Conservation (phyloP, 352 stramenopile genomes). For the Pythium sukuiense region DNA sequence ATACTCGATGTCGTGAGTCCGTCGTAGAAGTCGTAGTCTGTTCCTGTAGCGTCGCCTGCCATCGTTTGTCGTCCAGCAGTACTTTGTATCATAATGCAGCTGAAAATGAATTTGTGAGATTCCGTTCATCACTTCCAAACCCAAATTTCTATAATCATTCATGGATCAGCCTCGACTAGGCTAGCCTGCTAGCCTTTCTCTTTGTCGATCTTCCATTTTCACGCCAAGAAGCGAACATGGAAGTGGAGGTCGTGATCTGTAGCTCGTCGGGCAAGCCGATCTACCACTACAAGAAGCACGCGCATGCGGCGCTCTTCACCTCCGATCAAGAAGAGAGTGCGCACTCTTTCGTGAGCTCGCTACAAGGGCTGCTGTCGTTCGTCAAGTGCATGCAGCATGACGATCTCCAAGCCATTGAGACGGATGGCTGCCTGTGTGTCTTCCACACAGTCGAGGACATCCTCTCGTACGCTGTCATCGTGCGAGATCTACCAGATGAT, state of each 20-base stretch:
- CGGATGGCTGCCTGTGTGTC: slow-evolving; percentile 36
- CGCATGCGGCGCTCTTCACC: slow-evolving; percentile 8
- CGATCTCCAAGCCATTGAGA: slow-evolving; percentile 52
- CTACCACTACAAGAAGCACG: slow-evolving; percentile 40
- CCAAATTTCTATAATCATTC: background rate
- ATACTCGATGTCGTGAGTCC: slow-evolving; percentile 1
- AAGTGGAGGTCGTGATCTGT: slow-evolving; percentile 58
- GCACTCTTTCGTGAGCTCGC: slow-evolving; percentile 58
- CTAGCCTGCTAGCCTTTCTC: slow-evolving; percentile 1
- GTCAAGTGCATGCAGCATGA: slow-evolving; percentile 56
- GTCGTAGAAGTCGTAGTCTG: slow-evolving; percentile 10
- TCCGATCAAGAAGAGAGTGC: slow-evolving; percentile 1
- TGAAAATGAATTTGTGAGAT: slow-evolving; percentile 1
- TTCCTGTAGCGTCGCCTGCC: slow-evolving; percentile 3
- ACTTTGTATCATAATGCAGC: slow-evolving; percentile 4
- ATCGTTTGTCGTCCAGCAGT: background rate
- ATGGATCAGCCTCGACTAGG: background rate
- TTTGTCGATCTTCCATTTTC: slow-evolving; percentile 1
- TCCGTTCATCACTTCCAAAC: slow-evolving; percentile 5
- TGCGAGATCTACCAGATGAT: slow-evolving; percentile 21
- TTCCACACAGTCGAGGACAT: slow-evolving; percentile 47
- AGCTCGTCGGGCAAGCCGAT: slow-evolving; percentile 64
- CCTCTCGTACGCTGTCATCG: slow-evolving; percentile 57
- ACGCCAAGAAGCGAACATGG: slow-evolving; percentile 16
- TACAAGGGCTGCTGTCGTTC: slow-evolving; percentile 67